These are phyloP conservation scores for Inga laurina DNA, from an alignment of 306 rosid species.

Conservation along the genomic window DNA sequence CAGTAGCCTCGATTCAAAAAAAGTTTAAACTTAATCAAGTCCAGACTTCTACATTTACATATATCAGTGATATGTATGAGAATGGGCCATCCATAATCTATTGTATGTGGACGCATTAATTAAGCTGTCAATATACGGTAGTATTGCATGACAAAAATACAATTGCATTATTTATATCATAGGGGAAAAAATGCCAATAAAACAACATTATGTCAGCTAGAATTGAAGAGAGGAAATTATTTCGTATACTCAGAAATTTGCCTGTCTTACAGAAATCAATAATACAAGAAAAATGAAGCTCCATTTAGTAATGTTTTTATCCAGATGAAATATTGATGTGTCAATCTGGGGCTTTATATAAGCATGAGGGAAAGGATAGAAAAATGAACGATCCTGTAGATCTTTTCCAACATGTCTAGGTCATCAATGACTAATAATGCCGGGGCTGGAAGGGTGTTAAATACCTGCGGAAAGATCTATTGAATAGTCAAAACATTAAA, in stretches of 20 bases:
- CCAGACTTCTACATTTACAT: background rate
- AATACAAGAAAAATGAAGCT: background rate
- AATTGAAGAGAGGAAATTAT: background rate
- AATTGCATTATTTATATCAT: background rate
- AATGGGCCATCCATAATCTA: background rate
- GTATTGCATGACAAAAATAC: background rate
- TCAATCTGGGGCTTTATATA: slow-evolving; percentile 4
- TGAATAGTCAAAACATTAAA: too few relatives aligned
- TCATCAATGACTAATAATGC: background rate
- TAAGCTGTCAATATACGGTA: background rate
- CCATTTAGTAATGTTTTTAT: background rate
- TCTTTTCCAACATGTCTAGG: background rate
- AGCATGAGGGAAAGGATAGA: background rate
- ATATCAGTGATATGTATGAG: background rate
- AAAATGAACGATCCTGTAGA: background rate
- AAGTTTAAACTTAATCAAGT: background rate
- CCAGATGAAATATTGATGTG: background rate
- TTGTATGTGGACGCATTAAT: background rate
- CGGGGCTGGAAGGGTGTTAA: background rate
- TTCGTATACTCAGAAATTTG: background rate
- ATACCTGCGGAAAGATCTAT: background rate
- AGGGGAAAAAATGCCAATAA: background rate
- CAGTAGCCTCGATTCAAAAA: background rate
- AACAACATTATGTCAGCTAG: background rate
- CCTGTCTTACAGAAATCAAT: slow-evolving; percentile 2